A percentile compares a stretch with the other conserved stretches of the same genome.
phyloP scores from a whole-genome alignment of 2,329 filamentous ascomycete genomes.

The Clonostachys rosea region DNA sequence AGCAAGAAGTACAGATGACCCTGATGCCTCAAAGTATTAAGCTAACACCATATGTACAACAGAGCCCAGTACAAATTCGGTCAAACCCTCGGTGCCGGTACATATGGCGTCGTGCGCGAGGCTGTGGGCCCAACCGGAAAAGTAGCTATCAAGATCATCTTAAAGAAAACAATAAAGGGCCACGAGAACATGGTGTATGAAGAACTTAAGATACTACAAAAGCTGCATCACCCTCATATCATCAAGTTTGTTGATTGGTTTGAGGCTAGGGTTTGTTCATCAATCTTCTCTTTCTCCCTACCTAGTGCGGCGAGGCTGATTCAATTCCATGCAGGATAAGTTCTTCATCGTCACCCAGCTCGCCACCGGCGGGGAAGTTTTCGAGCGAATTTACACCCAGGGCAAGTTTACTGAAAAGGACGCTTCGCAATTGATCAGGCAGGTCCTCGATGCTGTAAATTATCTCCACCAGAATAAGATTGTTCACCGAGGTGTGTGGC shows the following conservation, averaged over 20 bases:
- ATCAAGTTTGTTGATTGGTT: constrained; percentile 99
- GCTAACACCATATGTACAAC: constrained; percentile 9
- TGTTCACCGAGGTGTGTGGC: constrained; percentile 76
- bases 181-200: constrained; percentile 99
- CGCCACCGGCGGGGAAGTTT: constrained; percentile 91
- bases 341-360: constrained; percentile 99
- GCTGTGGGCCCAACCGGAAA: constrained; percentile 79
- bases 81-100: constrained; percentile 89
- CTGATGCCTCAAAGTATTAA: constrained; percentile 5
- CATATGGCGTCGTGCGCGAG: constrained; percentile 96
- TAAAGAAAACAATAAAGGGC: constrained; percentile 98
- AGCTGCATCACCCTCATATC: constrained; percentile 89
- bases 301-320: neutral
- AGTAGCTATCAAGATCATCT: constrained; percentile 96
- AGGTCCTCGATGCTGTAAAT: constrained; percentile 88
- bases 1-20: constrained; percentile 77
- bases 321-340: constrained; percentile 69
- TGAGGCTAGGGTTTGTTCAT: constrained; percentile 75
- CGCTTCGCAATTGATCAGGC: constrained; percentile 89
- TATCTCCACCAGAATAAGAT: constrained; percentile 94
- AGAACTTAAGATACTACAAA: constrained; percentile 89
- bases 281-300: neutral
- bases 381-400: constrained; percentile 96
- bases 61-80: constrained; percentile 90
- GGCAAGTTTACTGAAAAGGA: constrained; percentile 99